Percentiles rank a stretch among this genome's conserved stretches.
phyloP scores from a whole-genome alignment of 2,329 filamentous ascomycete species.

The Trichoderma atrobrunneum region DNA sequence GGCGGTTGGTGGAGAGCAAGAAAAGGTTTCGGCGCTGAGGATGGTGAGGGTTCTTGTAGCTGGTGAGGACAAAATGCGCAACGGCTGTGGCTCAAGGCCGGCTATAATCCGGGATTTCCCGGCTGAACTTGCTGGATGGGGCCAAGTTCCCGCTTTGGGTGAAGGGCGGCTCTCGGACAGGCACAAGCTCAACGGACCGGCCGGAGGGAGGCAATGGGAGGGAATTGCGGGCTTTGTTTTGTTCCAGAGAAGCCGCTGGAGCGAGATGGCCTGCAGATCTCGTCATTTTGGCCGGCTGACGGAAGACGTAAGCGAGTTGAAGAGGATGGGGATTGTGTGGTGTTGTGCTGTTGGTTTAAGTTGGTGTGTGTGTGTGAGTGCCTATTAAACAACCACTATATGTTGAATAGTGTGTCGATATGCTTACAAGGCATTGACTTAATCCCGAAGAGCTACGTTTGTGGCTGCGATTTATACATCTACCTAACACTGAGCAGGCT shows the following conservation, averaged over 20 bases:
- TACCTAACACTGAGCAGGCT: background rate
- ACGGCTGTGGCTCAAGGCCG: constrained; percentile 16
- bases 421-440: background rate
- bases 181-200: constrained; percentile 6
- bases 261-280: background rate
- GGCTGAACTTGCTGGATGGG: constrained; percentile 4
- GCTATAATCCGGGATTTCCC: constrained; percentile 26
- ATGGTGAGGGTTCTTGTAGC: constrained; percentile 14
- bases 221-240: background rate
- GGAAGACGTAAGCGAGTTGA: background rate
- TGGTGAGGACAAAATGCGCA: constrained; percentile 14
- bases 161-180: background rate
- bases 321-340: background rate
- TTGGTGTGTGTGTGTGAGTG: background rate
- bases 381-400: background rate
- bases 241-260: background rate
- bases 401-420: background rate
- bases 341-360: background rate
- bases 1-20: constrained; percentile 10
- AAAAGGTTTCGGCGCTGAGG: constrained; percentile 14
- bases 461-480: background rate
- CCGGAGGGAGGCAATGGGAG: constrained; percentile 5
- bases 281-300: background rate
- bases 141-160: background rate
- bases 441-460: background rate